phyloP scores from a whole-genome alignment of 305 asterid species.

The Fraxinus floribunda region DNA sequence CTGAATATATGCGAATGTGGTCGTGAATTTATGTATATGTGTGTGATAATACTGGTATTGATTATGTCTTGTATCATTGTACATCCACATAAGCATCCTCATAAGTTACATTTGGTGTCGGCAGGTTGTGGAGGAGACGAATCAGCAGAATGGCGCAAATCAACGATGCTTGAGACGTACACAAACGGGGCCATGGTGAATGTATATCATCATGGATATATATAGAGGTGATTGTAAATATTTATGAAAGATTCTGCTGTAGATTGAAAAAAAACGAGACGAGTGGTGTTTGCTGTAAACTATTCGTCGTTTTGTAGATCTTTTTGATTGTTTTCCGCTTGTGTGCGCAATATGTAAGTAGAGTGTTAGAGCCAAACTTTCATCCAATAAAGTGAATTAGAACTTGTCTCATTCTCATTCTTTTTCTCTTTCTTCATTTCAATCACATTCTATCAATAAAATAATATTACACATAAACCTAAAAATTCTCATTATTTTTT shows the following conservation, averaged over 20 bases:
- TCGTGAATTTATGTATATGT: not conserved
- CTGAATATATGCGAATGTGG: not conserved
- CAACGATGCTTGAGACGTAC: conserved; percentile 78
- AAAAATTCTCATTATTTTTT: too few species aligned
- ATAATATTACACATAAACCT: too few species aligned
- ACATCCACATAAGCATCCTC: not conserved
- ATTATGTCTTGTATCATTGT: not conserved
- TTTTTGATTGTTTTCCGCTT: not conserved
- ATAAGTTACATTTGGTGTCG: not conserved
- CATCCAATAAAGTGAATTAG: not conserved
- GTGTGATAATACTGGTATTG: not conserved
- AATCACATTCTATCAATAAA: too few species aligned
- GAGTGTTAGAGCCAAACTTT: not conserved
- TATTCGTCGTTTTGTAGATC: not conserved
- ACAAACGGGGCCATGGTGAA: conserved; percentile 84
- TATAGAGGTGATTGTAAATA: conserved; percentile 30
- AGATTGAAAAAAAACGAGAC: not conserved
- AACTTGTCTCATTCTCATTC: not conserved
- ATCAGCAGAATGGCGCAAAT: conserved; percentile 54
- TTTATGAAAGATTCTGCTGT: conserved; percentile 7
- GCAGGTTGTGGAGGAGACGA: conserved; percentile 73
- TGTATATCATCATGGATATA: conserved; percentile 11
- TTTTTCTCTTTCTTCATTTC: too few species aligned
- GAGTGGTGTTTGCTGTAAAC: not conserved
- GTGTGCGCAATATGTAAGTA: not conserved